Conservation (phyloP, 192 early-diverging fungal species). For the Coemansia sp. region DNA sequence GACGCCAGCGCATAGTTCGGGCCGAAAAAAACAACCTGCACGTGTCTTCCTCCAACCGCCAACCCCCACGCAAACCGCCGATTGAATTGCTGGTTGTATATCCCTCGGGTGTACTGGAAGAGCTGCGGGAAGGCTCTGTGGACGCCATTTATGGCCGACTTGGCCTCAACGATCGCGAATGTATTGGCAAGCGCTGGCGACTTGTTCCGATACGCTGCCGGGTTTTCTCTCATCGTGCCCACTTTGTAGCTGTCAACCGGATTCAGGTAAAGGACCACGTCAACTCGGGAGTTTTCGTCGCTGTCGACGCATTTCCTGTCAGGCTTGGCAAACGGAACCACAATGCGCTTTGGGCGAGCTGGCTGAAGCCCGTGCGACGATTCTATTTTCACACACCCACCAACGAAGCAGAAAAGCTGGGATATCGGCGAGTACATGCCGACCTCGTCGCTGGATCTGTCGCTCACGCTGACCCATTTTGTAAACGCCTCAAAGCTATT, state of each 20-base stretch:
- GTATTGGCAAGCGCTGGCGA: background rate
- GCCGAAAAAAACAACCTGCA: background rate
- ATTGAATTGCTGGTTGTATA: constrained; percentile 12
- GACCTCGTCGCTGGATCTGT: background rate
- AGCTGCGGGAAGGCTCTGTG: constrained; percentile 10
- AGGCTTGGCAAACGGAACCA: background rate
- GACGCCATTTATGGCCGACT: background rate
- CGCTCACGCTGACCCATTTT: background rate
- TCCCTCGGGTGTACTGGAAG: constrained; percentile 1
- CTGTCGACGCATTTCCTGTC: background rate
- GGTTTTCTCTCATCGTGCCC: too few relatives aligned
- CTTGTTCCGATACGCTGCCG: background rate
- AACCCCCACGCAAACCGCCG: constrained; percentile 28
- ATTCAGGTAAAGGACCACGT: background rate
- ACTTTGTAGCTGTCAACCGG: background rate
- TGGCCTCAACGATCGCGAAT: constrained; percentile 5
- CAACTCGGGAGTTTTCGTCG: background rate
- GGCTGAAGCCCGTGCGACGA: background rate
- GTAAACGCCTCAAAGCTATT: background rate
- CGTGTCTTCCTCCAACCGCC: constrained; percentile 8
- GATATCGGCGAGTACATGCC: background rate
- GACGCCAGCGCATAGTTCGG: constrained; percentile 5
- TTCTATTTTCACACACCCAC: background rate
- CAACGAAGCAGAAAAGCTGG: constrained; percentile 1
- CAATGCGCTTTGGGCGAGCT: background rate